Percentiles rank a stretch among this genome's conserved stretches.
Evolutionary conservation across 805 yeast species (phyloP).

Genomic region (Candida schatavii): DNA sequence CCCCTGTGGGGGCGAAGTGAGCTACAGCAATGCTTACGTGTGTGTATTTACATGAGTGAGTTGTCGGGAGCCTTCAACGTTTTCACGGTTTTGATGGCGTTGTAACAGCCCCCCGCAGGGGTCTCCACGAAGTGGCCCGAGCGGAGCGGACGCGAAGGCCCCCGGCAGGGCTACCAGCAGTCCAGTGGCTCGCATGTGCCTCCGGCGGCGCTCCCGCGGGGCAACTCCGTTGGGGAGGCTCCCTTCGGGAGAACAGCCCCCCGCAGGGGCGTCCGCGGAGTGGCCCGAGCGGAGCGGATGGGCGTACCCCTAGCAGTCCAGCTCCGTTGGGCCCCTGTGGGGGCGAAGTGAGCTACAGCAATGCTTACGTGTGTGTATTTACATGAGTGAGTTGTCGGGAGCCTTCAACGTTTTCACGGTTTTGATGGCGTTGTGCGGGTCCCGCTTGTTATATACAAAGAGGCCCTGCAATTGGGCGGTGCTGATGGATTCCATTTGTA

Average conservation of each 20-base stretch:
- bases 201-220: neutral
- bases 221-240: too few relatives aligned
- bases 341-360: slow-evolving; percentile 11
- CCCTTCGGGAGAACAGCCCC: neutral
- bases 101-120: too few relatives aligned
- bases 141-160: too few relatives aligned
- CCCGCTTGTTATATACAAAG: slow-evolving; percentile 86
- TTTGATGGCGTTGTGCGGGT: slow-evolving; percentile 70
- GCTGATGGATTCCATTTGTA: slow-evolving; percentile 55
- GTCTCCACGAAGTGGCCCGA: too few relatives aligned
- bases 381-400: slow-evolving; percentile 1
- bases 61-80: slow-evolving; percentile 24
- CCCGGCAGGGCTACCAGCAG: too few relatives aligned
- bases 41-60: slow-evolving; percentile 3
- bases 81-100: slow-evolving; percentile 66
- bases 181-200: too few relatives aligned
- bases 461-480: slow-evolving; percentile 96
- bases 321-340: neutral
- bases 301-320: too few relatives aligned
- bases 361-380: slow-evolving; percentile 9
- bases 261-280: neutral
- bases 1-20: too few relatives aligned
- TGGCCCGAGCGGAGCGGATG: neutral
- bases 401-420: slow-evolving; percentile 52
- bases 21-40: too few relatives aligned